Evolutionary conservation across 2,329 filamentous ascomycete genomes (phyloP).

Genomic region (Aspergillus sp.): DNA sequence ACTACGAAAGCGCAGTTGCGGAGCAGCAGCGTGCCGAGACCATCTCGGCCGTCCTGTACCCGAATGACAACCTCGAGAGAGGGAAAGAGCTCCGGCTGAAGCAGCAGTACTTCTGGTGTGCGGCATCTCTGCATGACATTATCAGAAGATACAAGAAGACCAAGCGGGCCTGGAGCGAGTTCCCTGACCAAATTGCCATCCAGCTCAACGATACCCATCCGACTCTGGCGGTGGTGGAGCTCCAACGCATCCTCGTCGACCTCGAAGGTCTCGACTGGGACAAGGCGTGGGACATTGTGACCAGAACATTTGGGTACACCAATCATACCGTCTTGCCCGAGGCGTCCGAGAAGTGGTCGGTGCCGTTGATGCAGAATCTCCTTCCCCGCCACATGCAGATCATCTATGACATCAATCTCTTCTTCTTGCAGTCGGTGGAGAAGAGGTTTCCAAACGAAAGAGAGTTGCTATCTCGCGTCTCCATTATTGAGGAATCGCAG

Average conservation of each 20-base stretch:
- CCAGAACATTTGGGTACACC: constrained; percentile 85
- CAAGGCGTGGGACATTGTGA: constrained; percentile 81
- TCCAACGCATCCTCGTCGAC: constrained; percentile 89
- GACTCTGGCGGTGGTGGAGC: constrained; percentile 90
- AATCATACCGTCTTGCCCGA: constrained; percentile 98
- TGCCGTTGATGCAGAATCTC: constrained; percentile 86
- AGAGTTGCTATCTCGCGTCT: constrained; percentile 82
- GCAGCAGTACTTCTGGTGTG: constrained; percentile 99
- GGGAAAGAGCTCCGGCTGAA: constrained; percentile 97
- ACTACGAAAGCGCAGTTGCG: constrained; percentile 97
- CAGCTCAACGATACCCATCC: constrained; percentile 98
- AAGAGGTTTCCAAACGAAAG: constrained; percentile 85
- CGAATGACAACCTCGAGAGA: constrained; percentile 93
- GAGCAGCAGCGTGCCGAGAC: constrained; percentile 99
- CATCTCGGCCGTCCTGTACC: constrained; percentile 95
- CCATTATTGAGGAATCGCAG: constrained; percentile 94
- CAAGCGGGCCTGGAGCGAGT: constrained; percentile 84
- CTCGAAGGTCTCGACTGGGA: constrained; percentile 91
- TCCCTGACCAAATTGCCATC: constrained; percentile 92
- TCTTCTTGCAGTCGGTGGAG: constrained; percentile 89
- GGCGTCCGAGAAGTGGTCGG: constrained; percentile 97
- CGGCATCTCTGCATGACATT: constrained; percentile 93
- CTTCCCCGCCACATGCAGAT: constrained; percentile 93
- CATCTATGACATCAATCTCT: constrained; percentile 96
- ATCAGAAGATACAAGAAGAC: constrained; percentile 98